phyloP scores from a whole-genome alignment of 164 flowering plant species.

The Protea cynaroides region DNA sequence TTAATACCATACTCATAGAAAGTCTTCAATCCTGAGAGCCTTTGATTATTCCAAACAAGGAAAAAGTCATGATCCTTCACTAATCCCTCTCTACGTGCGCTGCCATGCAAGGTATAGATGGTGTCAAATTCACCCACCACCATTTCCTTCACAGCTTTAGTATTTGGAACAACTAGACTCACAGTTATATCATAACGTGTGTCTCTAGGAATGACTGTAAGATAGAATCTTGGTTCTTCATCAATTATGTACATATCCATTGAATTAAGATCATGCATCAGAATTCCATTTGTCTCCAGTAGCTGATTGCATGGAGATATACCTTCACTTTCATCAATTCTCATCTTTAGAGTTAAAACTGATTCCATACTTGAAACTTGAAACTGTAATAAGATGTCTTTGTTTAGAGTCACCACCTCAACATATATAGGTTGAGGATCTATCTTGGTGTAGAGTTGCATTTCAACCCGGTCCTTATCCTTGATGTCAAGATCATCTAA shows the following conservation, averaged over 20 bases:
- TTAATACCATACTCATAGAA: not conserved
- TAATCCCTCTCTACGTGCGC: not conserved
- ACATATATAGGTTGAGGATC: not conserved
- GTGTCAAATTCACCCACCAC: not conserved
- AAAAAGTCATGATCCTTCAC: not conserved
- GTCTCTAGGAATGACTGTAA: not conserved
- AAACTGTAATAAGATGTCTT: not conserved
- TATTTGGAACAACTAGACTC: not conserved
- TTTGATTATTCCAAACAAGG: not conserved
- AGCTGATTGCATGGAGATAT: not conserved
- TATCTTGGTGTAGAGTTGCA: not conserved
- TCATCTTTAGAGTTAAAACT: not conserved
- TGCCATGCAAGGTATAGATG: conserved; percentile 5
- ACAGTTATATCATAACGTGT: not conserved
- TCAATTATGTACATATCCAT: not conserved
- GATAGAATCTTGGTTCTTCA: not conserved
- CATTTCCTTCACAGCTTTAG: not conserved
- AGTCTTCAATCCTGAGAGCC: not conserved
- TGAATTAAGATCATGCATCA: not conserved
- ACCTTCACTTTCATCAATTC: not conserved
- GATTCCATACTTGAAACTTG: not conserved
- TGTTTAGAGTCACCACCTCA: not conserved
- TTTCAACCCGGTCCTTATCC: not conserved
- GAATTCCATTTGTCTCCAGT: not conserved
- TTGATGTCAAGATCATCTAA: not conserved